Conservation (phyloP, 768 basidiomycete genomes). For the Dentipellis fragilis region DNA sequence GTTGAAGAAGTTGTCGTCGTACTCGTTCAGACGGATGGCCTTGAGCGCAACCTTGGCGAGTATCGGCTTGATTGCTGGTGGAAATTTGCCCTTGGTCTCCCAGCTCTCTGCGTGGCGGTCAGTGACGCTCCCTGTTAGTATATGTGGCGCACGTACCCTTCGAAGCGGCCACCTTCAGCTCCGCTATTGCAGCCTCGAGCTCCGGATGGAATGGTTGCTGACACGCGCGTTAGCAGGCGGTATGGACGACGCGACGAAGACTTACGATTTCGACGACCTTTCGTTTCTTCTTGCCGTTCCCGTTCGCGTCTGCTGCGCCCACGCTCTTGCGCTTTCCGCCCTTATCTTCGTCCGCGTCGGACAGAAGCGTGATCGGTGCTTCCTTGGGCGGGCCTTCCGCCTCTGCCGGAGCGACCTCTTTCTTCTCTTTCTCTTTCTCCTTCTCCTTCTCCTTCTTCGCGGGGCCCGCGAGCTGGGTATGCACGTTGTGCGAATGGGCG, state of each 20-base stretch:
- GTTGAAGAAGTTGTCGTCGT: constrained; percentile 88
- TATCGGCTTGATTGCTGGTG: constrained; percentile 62
- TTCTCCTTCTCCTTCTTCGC: constrained; percentile 1
- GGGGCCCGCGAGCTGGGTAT: background rate
- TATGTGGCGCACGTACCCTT: constrained; percentile 31
- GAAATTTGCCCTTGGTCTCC: constrained; percentile 85
- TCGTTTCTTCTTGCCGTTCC: constrained; percentile 52
- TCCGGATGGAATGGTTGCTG: constrained; percentile 65
- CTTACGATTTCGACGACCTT: constrained; percentile 60
- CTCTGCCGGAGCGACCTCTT: no score
- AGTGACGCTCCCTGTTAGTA: background rate
- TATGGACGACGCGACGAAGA: no score
- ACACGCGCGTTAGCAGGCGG: no score
- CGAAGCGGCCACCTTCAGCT: constrained; percentile 49
- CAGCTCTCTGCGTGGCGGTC: constrained; percentile 49
- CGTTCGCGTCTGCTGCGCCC: constrained; percentile 4
- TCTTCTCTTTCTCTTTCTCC: constrained; percentile 20
- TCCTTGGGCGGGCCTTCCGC: no score
- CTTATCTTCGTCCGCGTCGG: constrained; percentile 32
- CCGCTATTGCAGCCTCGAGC: constrained; percentile 49
- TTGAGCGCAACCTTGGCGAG: constrained; percentile 63
- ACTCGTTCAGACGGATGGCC: constrained; percentile 78
- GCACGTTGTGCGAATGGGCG: constrained; percentile 3
- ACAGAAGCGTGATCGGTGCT: constrained; percentile 36
- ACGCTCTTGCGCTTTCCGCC: constrained; percentile 6